Base-by-base conservation (phyloP, 371 early-diverging fungal species). In the Circinella minor region DNA sequence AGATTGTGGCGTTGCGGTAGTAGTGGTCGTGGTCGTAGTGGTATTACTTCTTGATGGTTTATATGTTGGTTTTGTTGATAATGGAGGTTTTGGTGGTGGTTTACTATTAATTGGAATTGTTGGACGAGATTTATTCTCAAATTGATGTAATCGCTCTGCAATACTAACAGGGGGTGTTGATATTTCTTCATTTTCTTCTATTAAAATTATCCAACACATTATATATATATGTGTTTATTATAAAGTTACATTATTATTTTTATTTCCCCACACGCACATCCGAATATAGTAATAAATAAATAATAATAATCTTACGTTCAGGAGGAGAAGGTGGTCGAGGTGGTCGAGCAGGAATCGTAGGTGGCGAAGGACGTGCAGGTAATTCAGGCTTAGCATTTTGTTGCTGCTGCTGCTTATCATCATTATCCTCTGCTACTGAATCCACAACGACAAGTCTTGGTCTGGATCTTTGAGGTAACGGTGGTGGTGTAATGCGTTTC, bases 61-160 rank as follows among this genome's bases (percentile, higher is more conserved):
- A n/a, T 67, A 27, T 11, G 66, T 65, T 13, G 74, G 74, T 61
- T 74, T 74, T 0, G 71, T 74, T 18, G 74, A 74, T n/a, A 70
- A 55, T 15, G 74, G 74, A 14, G 74, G 74, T 68, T 74, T 74
- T 1, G 74, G 74, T 64, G 74, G 74, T 67, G 74, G 72, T 34
- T 49, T 60, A 48, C 46, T 39, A 48, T 62, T 71, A 11, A 9
- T 7, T 15, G 59, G 39, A 20, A 36, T 17, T 36, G 27, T 47
- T 4, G 67, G 57, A 38, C 57, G 55, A 1, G 67, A 46, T 47
- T 67, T 55, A 17, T 36, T 65, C n/a, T 71, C 65, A 37, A 71
- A 71, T 36, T 61, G 61, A 39, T 66, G 66, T 43, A 71, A 43
- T 8, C 72, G 68, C 51, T 72, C 65, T 46, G 72, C 72, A 38